Evolutionary conservation across 179 eudicot genomes (phyloP).

Genomic region (Sideroxylon spinosum): DNA sequence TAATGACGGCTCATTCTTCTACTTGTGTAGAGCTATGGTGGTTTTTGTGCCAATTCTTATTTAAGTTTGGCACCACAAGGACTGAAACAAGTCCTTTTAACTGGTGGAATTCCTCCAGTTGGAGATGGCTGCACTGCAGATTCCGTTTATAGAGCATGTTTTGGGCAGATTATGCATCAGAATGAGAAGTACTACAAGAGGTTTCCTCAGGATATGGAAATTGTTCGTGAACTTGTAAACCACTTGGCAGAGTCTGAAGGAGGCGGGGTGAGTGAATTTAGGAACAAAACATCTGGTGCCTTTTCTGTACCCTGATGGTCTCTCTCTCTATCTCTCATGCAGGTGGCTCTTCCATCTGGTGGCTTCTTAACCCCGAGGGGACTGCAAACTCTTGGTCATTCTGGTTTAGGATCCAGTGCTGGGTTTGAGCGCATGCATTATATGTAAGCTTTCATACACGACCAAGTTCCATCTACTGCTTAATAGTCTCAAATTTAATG

Average conservation of each 20-base stretch:
- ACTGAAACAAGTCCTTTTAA: constrained; percentile 72
- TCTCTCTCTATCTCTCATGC: background rate
- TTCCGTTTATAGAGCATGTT: constrained; percentile 64
- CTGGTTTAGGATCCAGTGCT: constrained; percentile 78
- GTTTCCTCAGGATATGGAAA: constrained; percentile 80
- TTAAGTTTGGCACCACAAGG: constrained; percentile 97
- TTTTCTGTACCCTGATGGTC: background rate
- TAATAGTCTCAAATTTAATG: background rate
- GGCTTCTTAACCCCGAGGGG: constrained; percentile 87
- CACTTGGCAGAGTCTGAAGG: constrained; percentile 65
- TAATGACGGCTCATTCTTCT: constrained; percentile 16
- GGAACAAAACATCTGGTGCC: background rate
- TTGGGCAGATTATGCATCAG: constrained; percentile 56
- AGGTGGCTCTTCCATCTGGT: constrained; percentile 96
- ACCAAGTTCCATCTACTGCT: background rate
- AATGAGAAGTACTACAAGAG: constrained; percentile 81
- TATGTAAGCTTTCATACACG: constrained; percentile 40
- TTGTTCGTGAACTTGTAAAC: constrained; percentile 60
- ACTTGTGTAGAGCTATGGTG: constrained; percentile 82
- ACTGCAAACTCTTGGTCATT: constrained; percentile 76
- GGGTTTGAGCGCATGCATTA: constrained; percentile 96
- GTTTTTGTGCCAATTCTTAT: constrained; percentile 90
- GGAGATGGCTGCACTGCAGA: constrained; percentile 81
- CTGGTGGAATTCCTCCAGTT: constrained; percentile 90
- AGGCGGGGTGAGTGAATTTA: constrained; percentile 65